Conservation (phyloP, 1,284 basidiomycete genomes). For the Ganoderma sinense region DNA sequence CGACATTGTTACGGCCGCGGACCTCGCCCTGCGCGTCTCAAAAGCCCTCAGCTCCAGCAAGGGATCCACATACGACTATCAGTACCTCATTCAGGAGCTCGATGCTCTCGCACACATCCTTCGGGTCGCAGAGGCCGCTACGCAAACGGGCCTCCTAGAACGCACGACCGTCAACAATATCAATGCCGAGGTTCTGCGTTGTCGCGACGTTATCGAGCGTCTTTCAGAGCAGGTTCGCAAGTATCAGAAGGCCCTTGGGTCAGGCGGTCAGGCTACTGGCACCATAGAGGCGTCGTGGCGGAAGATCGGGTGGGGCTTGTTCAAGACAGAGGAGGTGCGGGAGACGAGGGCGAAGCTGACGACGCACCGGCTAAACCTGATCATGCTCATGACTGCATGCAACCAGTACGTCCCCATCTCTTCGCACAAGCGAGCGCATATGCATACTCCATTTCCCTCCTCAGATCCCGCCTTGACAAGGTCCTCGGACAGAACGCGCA, state of each 20-base stretch:
- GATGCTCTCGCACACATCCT: not conserved
- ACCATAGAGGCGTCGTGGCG: not conserved
- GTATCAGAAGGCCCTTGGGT: not conserved
- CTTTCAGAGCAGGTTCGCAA: not conserved
- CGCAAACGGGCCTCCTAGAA: not conserved
- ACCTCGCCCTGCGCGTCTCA: conserved; percentile 25
- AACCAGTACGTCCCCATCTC: not conserved
- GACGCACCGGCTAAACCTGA: not conserved
- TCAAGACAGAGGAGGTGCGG: conserved; percentile 1
- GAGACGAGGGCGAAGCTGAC: not conserved
- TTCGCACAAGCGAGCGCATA: not conserved
- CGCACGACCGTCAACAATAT: not conserved
- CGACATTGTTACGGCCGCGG: conserved; percentile 26
- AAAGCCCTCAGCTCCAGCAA: not conserved
- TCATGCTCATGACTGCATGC: not conserved
- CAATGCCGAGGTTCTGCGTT: not conserved
- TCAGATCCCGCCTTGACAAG: not conserved
- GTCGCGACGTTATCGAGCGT: not conserved
- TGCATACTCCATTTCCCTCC: not conserved
- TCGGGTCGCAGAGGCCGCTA: not conserved
- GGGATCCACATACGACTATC: not conserved
- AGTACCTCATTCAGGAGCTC: not conserved
- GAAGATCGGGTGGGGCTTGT: not conserved
- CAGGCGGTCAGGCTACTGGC: not conserved
- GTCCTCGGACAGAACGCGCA: not conserved